Conservation (phyloP, 2,329 filamentous ascomycete genomes). For the Aspergillus sp. region DNA sequence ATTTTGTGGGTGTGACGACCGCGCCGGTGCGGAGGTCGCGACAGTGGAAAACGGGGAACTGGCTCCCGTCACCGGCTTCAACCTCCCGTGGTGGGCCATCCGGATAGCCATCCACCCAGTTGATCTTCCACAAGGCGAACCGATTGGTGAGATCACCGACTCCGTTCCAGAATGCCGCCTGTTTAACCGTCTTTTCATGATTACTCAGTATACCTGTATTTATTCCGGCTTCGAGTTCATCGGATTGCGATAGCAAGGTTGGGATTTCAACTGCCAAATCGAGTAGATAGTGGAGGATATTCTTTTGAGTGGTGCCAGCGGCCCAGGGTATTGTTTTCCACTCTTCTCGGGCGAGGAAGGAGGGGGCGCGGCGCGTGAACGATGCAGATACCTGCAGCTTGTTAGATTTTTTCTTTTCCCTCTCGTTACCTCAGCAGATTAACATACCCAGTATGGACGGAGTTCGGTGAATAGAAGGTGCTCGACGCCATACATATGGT, state of each 20-base stretch:
- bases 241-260: conserved; percentile 30
- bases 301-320: conserved; percentile 35
- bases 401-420: neutral
- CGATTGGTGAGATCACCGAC: conserved; percentile 32
- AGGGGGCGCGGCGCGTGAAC: conserved; percentile 31
- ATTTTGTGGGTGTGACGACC: conserved; percentile 28
- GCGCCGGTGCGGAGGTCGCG: conserved; percentile 36
- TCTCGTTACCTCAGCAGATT: neutral
- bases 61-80: conserved; percentile 22
- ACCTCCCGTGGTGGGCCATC: conserved; percentile 31
- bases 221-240: conserved; percentile 28
- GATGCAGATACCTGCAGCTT: conserved; percentile 30
- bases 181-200: conserved; percentile 35
- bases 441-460: conserved; percentile 40
- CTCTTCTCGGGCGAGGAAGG: conserved; percentile 37
- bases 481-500: conserved; percentile 41
- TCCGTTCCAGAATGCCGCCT: conserved; percentile 34
- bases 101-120: conserved; percentile 32
- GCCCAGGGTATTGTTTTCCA: conserved; percentile 44
- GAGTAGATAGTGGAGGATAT: conserved; percentile 38
- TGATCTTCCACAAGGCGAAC: conserved; percentile 32
- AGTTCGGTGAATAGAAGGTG: conserved; percentile 40
- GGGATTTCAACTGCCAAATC: conserved; percentile 39
- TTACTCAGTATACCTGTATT: conserved; percentile 23
- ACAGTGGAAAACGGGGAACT: conserved; percentile 35